Percentiles rank a stretch among this genome's conserved stretches.
These are phyloP conservation scores for Torulaspora microellipsoides DNA, from an alignment of 805 yeast genomes.

Conservation along the genomic window DNA sequence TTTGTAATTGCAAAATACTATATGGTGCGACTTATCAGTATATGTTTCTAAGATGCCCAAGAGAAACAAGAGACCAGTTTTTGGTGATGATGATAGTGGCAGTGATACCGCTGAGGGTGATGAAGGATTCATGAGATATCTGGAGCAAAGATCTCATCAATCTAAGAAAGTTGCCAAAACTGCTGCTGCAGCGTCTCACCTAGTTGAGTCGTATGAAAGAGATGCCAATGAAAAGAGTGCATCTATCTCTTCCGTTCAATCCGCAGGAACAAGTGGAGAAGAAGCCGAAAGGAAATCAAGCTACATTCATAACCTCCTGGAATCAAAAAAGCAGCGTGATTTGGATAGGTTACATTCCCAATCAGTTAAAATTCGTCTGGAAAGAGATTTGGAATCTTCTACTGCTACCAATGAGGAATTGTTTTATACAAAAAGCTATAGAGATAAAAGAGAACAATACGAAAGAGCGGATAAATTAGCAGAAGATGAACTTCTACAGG, in stretches of 20 bases:
- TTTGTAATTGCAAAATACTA: too few species aligned
- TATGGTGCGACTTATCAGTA: too few species aligned
- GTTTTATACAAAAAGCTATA: slow-evolving; percentile 48
- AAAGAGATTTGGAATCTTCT: slow-evolving; percentile 39
- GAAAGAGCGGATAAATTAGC: slow-evolving; percentile 16
- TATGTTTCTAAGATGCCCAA: slow-evolving; percentile 4
- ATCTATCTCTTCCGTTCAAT: too few species aligned
- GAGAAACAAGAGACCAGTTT: slow-evolving; percentile 13
- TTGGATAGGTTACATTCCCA: slow-evolving; percentile 40
- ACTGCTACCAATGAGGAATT: slow-evolving; percentile 38
- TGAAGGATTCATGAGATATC: slow-evolving; percentile 35
- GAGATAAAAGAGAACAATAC: slow-evolving; percentile 35
- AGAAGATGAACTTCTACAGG: slow-evolving; percentile 4
- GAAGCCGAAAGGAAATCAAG: slow-evolving; percentile 11
- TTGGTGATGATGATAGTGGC: slow-evolving; percentile 15
- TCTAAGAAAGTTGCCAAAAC: slow-evolving; percentile 10
- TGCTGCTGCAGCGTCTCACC: slow-evolving; percentile 5
- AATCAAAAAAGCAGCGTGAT: slow-evolving; percentile 44
- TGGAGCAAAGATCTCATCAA: slow-evolving; percentile 20
- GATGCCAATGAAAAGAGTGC: too few species aligned
- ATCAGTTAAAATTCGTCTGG: slow-evolving; percentile 37
- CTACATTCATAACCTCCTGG: slow-evolving; percentile 41
- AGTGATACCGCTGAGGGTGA: slow-evolving; percentile 47
- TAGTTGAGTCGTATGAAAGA: background rate
- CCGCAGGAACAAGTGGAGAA: too few species aligned